Percentiles rank a stretch among this genome's conserved stretches.
Evolutionary conservation across 441 rosid species (phyloP).

Genomic region (Pelargonium citronellum): DNA sequence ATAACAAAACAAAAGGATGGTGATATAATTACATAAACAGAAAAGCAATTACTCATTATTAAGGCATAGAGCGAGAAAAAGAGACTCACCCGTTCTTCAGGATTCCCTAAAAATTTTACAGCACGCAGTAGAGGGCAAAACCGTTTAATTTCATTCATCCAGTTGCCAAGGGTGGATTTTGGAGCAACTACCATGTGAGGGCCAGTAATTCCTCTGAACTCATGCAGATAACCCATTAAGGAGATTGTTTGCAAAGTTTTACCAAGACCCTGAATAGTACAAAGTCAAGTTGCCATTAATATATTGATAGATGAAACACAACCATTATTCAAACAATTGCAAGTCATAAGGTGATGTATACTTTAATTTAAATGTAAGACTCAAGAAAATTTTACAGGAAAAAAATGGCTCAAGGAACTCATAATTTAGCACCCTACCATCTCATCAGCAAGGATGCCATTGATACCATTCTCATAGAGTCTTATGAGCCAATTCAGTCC

Average conservation of each 20-base stretch:
- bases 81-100: constrained; percentile 86
- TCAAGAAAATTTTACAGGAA: neutral
- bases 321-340: neutral
- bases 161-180: constrained; percentile 98
- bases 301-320: neutral
- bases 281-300: neutral
- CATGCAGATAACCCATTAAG: constrained; percentile 85
- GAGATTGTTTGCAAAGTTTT: constrained; percentile 99
- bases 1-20: constrained; percentile 16
- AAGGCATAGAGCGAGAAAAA: neutral
- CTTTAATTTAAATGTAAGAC: neutral
- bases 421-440: constrained; percentile 40
- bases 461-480: constrained; percentile 94
- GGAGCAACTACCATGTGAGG: constrained; percentile 99
- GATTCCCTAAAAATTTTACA: constrained; percentile 95
- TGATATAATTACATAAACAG: neutral
- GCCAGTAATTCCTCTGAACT: constrained; percentile 88
- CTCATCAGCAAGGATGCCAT: constrained; percentile 98
- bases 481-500: constrained; percentile 97
- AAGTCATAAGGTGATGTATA: neutral
- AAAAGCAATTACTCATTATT: constrained; percentile 6
- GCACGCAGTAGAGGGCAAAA: constrained; percentile 88
- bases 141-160: constrained; percentile 99
- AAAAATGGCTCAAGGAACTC: neutral
- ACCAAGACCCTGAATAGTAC: constrained; percentile 75